These are phyloP conservation scores for Gossypium laxum DNA, from an alignment of 441 rosid genomes.

Conservation along the genomic window DNA sequence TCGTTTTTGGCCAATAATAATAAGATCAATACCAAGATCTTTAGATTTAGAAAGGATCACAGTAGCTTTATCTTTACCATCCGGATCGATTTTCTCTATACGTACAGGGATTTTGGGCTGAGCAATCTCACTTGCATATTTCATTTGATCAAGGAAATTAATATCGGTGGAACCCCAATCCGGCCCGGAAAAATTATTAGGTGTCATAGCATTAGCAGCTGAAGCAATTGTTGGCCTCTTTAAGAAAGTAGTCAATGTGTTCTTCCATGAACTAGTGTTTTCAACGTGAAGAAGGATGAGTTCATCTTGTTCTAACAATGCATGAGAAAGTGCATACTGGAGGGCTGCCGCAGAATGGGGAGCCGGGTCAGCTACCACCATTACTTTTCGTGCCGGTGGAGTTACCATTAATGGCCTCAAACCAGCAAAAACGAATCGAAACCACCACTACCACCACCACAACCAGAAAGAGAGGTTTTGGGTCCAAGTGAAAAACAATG, in stretches of 20 bases:
- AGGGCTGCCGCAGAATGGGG: constrained; percentile 39
- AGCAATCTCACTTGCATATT: constrained; percentile 40
- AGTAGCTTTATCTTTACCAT: constrained; percentile 31
- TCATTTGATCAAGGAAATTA: constrained; percentile 72
- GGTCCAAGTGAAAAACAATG: background rate
- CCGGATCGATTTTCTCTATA: background rate
- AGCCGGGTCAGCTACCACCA: constrained; percentile 40
- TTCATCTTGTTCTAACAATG: constrained; percentile 28
- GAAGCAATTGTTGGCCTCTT: constrained; percentile 27
- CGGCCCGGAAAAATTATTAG: background rate
- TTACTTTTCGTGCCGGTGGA: constrained; percentile 29
- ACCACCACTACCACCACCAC: background rate
- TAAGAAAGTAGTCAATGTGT: constrained; percentile 45
- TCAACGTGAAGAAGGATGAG: constrained; percentile 36
- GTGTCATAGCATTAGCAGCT: background rate
- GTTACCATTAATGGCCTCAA: constrained; percentile 21
- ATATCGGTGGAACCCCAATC: constrained; percentile 19
- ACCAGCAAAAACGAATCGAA: background rate
- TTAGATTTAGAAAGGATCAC: constrained; percentile 42
- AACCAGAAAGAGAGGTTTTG: background rate
- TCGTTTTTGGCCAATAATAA: constrained; percentile 63
- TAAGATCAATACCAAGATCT: constrained; percentile 40
- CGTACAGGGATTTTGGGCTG: background rate
- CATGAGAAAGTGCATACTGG: constrained; percentile 25
- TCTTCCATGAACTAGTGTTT: constrained; percentile 43